Evolutionary conservation across 2,329 filamentous ascomycete genomes (phyloP), one percentile per base, ranked within the genome.

Genomic region (Blumeria graminis): DNA sequence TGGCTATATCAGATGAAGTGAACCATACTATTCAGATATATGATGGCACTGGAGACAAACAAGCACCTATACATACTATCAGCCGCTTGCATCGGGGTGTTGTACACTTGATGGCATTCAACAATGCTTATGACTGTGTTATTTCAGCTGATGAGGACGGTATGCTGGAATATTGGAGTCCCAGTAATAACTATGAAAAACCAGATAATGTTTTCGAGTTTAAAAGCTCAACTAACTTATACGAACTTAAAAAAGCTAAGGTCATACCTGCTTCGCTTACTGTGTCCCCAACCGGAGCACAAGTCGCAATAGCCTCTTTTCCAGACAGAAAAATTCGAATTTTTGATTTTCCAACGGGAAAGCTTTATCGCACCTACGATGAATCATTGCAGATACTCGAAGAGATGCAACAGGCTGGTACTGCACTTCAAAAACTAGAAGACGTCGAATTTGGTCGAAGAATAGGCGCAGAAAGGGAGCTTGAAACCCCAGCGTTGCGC

Each of bases 101-200:
- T 0, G 85, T 98, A 1, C 79, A 82, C 33, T 70, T 93, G 28
- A 90, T 98, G 77, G 81, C 81, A 0, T 98, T 88, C 72, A 98
- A 96, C 68, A 81, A 87, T 66, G 71, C 76, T 5, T 94, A 82
- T 65, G 83, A 96, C 68, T 98, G 92, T 65, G 89, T 94, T 1
- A 72, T 96, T 6, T 96, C 92, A 1, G 82, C 82, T 0, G 93
- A 98, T 62, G 81, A 90, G 62, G 78, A 79, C 56, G 90, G 92
- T 28, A 96, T 96, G 90, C 67, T 98, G 9, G 92, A 98, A 68
- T 98, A 98, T 70, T 98, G 92, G 92, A 77, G 78, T 57, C 88
- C 92, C 0, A 78, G 77, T 60, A 81, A 78, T 1, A 80, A 73
- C 41, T 95, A 87, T 67, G 87, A 94, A 64, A 95, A 96, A 68